Evolutionary conservation across 306 rosid species (phyloP).

Genomic region (Pyrus communis): DNA sequence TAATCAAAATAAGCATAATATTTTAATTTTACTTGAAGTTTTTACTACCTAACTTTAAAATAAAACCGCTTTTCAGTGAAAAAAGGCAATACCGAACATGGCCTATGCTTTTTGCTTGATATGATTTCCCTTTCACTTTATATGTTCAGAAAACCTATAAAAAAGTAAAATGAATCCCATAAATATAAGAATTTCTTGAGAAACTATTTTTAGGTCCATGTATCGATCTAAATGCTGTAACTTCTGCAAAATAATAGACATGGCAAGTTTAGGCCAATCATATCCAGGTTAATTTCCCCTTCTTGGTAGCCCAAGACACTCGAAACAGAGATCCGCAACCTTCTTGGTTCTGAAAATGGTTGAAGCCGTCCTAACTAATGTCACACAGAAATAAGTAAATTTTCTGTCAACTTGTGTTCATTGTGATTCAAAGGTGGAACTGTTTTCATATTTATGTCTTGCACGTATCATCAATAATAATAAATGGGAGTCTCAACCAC

Average conservation of each 20-base stretch:
- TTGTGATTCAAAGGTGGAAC: not conserved
- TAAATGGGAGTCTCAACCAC: constrained; percentile 1
- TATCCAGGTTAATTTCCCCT: not conserved
- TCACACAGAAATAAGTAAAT: not conserved
- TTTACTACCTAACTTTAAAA: too few species aligned
- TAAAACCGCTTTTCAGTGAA: too few species aligned
- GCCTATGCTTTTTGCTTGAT: too few species aligned
- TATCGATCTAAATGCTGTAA: not conserved
- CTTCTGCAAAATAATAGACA: not conserved
- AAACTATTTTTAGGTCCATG: too few species aligned
- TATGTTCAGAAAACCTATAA: too few species aligned
- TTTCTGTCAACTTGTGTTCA: not conserved
- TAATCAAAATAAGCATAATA: too few species aligned
- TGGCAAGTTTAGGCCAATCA: not conserved
- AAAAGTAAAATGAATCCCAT: too few species aligned
- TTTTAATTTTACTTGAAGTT: too few species aligned
- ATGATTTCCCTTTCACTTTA: too few species aligned
- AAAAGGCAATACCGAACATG: too few species aligned
- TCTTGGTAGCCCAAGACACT: not conserved
- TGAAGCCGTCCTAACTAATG: not conserved
- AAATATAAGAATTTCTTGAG: too few species aligned
- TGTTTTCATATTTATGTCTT: constrained; percentile 7
- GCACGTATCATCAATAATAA: not conserved
- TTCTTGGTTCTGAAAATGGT: not conserved
- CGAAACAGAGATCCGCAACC: not conserved